Evolutionary conservation across 768 basidiomycete species (phyloP).

Genomic region (Termitomyces sp.): DNA sequence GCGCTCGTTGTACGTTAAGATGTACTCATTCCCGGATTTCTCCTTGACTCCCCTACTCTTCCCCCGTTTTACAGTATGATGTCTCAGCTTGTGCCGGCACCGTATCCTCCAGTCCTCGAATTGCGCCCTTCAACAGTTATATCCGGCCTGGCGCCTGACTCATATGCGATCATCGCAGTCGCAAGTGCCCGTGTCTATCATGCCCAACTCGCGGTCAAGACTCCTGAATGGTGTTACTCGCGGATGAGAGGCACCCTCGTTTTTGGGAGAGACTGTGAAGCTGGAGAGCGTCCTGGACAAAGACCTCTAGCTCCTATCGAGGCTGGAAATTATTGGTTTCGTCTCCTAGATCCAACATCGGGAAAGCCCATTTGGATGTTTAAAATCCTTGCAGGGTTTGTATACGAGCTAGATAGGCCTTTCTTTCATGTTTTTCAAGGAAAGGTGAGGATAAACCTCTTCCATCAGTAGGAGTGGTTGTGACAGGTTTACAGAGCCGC

Average conservation of each 20-base stretch:
- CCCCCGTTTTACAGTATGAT: constrained; percentile 9
- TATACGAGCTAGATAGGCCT: constrained; percentile 79
- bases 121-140: constrained; percentile 5
- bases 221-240: constrained; percentile 53
- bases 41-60: constrained; percentile 1
- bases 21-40: neutral
- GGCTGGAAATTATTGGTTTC: constrained; percentile 49
- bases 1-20: constrained; percentile 8
- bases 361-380: constrained; percentile 66
- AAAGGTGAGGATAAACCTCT: constrained; percentile 48
- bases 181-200: constrained; percentile 59
- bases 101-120: constrained; percentile 9
- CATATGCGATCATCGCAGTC: constrained; percentile 45
- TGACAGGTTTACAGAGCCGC: constrained; percentile 43
- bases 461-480: constrained; percentile 34
- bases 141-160: constrained; percentile 14
- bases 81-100: constrained; percentile 11
- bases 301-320: constrained; percentile 14
- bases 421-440: constrained; percentile 92
- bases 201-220: constrained; percentile 42
- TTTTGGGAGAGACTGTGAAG: constrained; percentile 41
- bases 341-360: constrained; percentile 51
- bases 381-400: constrained; percentile 50
- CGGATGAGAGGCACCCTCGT: constrained; percentile 55
- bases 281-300: constrained; percentile 20